Evolutionary conservation across 2,329 filamentous ascomycete species (phyloP).

Genomic region (Lasiodiplodia sp.): DNA sequence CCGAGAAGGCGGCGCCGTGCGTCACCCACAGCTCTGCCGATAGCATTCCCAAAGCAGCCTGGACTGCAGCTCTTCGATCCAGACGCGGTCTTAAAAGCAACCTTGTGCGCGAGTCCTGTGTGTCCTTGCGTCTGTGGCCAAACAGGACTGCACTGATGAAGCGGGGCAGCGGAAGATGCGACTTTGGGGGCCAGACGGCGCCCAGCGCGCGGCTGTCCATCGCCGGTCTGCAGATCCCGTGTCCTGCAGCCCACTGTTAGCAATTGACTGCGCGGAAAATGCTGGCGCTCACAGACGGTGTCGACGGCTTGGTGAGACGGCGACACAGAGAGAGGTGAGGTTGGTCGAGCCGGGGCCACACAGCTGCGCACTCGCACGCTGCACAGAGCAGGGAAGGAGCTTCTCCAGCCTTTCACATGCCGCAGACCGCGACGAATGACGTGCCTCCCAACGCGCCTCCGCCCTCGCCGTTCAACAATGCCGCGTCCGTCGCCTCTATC

Average conservation of each 20-base stretch:
- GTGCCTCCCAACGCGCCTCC: slow-evolving; percentile 21
- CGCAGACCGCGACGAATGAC: not conserved
- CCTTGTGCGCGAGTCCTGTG: not conserved
- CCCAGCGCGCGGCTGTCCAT: not conserved
- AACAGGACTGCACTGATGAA: not conserved
- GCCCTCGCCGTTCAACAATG: slow-evolving; percentile 15
- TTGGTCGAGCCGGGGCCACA: not conserved
- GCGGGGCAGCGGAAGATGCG: not conserved
- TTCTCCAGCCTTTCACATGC: slow-evolving; percentile 13
- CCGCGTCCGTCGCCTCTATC: slow-evolving; percentile 4
- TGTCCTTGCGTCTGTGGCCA: slow-evolving; percentile 10
- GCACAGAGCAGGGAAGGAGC: not conserved
- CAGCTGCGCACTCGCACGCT: too few relatives aligned
- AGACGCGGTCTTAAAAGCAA: not conserved
- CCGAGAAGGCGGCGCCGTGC: not conserved
- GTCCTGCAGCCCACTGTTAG: not conserved
- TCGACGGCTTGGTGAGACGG: not conserved
- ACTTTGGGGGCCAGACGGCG: not conserved
- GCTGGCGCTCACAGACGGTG: not conserved
- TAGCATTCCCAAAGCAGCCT: slow-evolving; percentile 15
- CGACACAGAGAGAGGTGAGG: not conserved
- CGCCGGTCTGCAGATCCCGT: not conserved
- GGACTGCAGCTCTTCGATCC: slow-evolving; percentile 8
- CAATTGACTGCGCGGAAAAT: not conserved
- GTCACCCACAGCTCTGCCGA: not conserved